Conservation (phyloP, 2,329 filamentous ascomycete genomes). For the Cytospora paraplurivora region DNA sequence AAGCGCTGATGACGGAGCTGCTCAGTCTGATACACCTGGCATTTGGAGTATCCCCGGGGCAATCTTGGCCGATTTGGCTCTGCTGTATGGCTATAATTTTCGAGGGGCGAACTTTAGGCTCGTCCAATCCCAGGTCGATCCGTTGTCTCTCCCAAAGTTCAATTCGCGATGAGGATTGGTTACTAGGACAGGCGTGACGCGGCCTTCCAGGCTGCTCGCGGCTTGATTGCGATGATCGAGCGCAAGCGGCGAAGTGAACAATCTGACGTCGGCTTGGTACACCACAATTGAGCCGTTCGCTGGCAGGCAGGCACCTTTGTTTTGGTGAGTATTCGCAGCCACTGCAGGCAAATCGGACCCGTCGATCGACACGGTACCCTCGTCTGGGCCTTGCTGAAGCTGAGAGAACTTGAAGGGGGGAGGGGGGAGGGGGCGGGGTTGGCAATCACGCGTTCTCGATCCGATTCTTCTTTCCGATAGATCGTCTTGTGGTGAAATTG, state of each 20-base stretch:
- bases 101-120: neutral
- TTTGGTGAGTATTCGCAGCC: neutral
- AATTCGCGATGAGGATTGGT: conserved; percentile 17
- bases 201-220: conserved; percentile 12
- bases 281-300: neutral
- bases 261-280: neutral
- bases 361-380: too few relatives aligned
- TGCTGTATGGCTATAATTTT: neutral
- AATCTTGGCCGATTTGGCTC: neutral
- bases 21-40: neutral
- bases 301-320: neutral
- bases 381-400: too few relatives aligned
- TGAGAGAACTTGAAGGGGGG: too few relatives aligned
- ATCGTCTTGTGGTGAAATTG: conserved; percentile 2
- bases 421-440: too few relatives aligned
- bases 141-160: conserved; percentile 10
- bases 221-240: neutral
- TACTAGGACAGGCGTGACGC: conserved; percentile 23
- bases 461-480: neutral
- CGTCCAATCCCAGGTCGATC: neutral
- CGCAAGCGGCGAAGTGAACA: neutral
- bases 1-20: neutral
- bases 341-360: neutral
- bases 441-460: too few relatives aligned
- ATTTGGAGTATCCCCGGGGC: neutral